A percentile compares a stretch with the other conserved stretches of the same genome.
phyloP scores from a whole-genome alignment of 805 yeast species.

The Metschnikowia arizonensis region DNA sequence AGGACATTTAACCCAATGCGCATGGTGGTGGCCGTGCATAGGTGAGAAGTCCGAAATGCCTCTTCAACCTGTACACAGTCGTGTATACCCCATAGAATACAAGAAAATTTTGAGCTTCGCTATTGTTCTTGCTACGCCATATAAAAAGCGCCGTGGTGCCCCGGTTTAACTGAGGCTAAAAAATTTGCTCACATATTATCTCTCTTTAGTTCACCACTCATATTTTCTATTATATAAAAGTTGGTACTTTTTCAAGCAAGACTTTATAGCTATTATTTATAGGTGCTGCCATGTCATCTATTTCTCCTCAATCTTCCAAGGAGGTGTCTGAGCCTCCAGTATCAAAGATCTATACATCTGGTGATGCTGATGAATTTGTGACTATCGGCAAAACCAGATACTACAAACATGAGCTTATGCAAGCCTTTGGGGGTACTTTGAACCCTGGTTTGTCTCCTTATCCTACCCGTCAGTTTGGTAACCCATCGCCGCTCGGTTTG shows the following conservation, averaged over 20 bases:
- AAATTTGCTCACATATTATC: not conserved
- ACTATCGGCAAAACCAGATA: slow-evolving; percentile 29
- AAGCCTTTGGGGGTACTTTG: slow-evolving; percentile 37
- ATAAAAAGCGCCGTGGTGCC: not conserved
- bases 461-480: slow-evolving; percentile 52
- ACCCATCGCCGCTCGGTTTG: slow-evolving; percentile 21
- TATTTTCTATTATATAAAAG: too few species aligned
- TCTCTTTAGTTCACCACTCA: not conserved
- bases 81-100: slow-evolving; percentile 4
- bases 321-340: slow-evolving; percentile 10
- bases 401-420: slow-evolving; percentile 32
- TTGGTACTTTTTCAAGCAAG: too few species aligned
- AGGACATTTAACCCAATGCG: not conserved
- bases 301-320: slow-evolving; percentile 14
- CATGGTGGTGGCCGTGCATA: slow-evolving; percentile 2
- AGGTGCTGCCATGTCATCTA: slow-evolving; percentile 11
- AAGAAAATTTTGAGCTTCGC: slow-evolving; percentile 4
- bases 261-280: too few species aligned
- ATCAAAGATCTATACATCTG: slow-evolving; percentile 28
- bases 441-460: slow-evolving; percentile 30
- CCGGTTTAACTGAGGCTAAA: too few species aligned
- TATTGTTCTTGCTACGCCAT: not conserved
- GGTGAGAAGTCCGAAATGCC: slow-evolving; percentile 1
- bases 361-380: slow-evolving; percentile 32
- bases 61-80: not conserved